Percentiles rank a stretch among this genome's conserved stretches.
These are phyloP conservation scores for Calocera viscosa DNA, from an alignment of 768 basidiomycete genomes.

Conservation along the genomic window DNA sequence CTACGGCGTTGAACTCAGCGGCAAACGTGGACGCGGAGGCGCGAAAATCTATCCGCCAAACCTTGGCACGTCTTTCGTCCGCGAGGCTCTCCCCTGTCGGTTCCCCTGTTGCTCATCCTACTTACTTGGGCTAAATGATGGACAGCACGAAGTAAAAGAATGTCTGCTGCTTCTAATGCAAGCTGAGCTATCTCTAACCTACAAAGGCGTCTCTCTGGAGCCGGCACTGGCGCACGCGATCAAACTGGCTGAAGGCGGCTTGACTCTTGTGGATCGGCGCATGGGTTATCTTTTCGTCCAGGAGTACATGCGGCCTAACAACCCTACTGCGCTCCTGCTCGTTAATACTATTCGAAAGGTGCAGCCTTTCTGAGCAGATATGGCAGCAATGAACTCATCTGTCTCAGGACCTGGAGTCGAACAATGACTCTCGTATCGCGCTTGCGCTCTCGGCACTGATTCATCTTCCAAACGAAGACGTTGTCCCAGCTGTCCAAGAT, in stretches of 20 bases:
- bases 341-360: constrained; percentile 80
- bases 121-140: background rate
- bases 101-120: background rate
- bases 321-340: constrained; percentile 69
- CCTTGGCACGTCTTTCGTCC: background rate
- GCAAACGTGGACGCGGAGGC: background rate
- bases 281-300: constrained; percentile 67
- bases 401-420: constrained; percentile 59
- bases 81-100: background rate
- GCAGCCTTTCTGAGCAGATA: constrained; percentile 5
- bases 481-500: constrained; percentile 62
- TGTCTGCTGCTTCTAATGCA: background rate
- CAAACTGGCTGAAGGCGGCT: constrained; percentile 60
- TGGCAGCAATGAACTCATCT: background rate
- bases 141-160: background rate
- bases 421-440: constrained; percentile 43
- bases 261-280: constrained; percentile 38
- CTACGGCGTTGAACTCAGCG: background rate
- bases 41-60: constrained; percentile 1
- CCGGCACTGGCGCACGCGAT: constrained; percentile 69
- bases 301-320: constrained; percentile 52
- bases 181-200: background rate
- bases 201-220: constrained; percentile 29
- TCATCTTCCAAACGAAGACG: constrained; percentile 46
- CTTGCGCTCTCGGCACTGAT: constrained; percentile 62